Conservation (phyloP, 2,329 filamentous ascomycete genomes). For the Myriangium duriaei region DNA sequence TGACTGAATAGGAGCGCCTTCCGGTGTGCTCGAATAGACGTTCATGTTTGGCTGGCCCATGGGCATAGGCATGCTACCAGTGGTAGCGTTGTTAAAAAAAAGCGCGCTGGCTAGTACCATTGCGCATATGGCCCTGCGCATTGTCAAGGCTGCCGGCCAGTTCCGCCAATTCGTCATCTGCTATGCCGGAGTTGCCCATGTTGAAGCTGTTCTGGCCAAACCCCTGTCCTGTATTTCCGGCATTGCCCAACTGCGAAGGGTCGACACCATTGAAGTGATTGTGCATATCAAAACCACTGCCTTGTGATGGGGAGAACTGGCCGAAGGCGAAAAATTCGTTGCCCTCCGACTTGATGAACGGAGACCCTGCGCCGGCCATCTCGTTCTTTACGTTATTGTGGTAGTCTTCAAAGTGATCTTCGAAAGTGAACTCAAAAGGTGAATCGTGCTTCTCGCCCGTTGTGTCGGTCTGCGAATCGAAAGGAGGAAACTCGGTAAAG, state of each 20-base stretch:
- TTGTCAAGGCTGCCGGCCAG: constrained; percentile 27
- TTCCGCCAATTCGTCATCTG: constrained; percentile 80
- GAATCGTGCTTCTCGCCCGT: constrained; percentile 22
- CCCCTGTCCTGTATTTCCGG: constrained; percentile 31
- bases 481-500: constrained; percentile 23
- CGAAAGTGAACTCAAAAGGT: constrained; percentile 22
- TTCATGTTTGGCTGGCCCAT: constrained; percentile 61
- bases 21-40: constrained; percentile 81
- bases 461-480: constrained; percentile 18
- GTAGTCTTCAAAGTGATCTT: constrained; percentile 17
- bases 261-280: constrained; percentile 52
- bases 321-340: constrained; percentile 47
- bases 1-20: constrained; percentile 83
- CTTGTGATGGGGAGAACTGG: constrained; percentile 18
- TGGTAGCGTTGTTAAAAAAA: constrained; percentile 30
- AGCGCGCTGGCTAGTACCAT: constrained; percentile 17
- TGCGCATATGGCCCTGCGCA: constrained; percentile 9
- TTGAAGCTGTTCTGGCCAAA: constrained; percentile 58
- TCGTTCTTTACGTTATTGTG: constrained; percentile 14
- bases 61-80: constrained; percentile 32
- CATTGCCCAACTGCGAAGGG: constrained; percentile 74
- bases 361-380: constrained; percentile 45
- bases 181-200: constrained; percentile 64
- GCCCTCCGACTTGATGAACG: constrained; percentile 57
- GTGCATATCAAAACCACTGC: constrained; percentile 12